These are phyloP conservation scores for Penstemon eatonii DNA, from an alignment of 257 asterid genomes.

Conservation along the genomic window DNA sequence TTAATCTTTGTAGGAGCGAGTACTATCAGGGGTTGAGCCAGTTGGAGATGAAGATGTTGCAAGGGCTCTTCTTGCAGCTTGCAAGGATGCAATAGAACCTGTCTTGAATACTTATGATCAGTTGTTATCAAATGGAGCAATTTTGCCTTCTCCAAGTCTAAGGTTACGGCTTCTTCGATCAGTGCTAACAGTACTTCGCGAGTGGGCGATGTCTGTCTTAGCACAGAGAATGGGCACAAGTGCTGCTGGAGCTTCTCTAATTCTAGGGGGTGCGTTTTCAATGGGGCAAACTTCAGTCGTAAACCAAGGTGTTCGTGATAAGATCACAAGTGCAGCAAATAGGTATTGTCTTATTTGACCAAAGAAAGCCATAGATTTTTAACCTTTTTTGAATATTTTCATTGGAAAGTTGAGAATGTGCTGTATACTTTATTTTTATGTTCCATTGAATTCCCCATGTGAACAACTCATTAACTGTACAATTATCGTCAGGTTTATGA, in stretches of 20 bases:
- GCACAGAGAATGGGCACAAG: constrained; percentile 83
- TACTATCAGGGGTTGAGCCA: constrained; percentile 64
- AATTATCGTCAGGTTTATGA: constrained; percentile 63
- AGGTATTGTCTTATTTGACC: constrained; percentile 41
- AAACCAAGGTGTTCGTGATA: constrained; percentile 85
- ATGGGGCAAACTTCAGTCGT: constrained; percentile 51
- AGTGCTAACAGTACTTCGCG: constrained; percentile 77
- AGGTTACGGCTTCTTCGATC: constrained; percentile 84
- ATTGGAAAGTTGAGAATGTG: background rate
- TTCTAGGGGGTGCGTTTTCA: constrained; percentile 72
- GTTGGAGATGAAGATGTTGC: constrained; percentile 93
- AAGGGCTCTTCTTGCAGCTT: constrained; percentile 85
- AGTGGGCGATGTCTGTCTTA: constrained; percentile 76
- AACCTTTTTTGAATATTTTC: background rate
- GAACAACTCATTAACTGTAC: background rate
- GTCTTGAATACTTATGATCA: constrained; percentile 82
- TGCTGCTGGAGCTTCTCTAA: constrained; percentile 75
- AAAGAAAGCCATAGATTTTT: background rate
- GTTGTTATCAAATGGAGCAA: constrained; percentile 71
- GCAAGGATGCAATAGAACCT: constrained; percentile 86
- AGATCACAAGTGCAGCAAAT: constrained; percentile 81
- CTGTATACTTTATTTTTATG: background rate
- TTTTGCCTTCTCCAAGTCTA: constrained; percentile 66
- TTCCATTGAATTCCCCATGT: background rate
- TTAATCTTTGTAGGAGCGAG: constrained; percentile 63